These are phyloP conservation scores for Prunus armeniaca DNA, from an alignment of 306 rosid genomes.

Conservation along the genomic window DNA sequence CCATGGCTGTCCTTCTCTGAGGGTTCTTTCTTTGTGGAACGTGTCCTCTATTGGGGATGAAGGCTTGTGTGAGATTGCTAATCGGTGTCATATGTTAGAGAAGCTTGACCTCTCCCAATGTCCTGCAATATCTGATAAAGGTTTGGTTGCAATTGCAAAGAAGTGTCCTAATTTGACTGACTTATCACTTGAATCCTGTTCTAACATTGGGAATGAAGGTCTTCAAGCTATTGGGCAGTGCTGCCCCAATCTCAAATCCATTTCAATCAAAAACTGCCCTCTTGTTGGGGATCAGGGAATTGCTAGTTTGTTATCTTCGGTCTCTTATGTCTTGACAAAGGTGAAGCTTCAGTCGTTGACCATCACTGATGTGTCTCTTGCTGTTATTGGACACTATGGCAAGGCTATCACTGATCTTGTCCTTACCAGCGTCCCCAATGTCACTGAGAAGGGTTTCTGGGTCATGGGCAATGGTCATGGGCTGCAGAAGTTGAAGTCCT, in stretches of 20 bases:
- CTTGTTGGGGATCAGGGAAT: slow-evolving; percentile 80
- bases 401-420: slow-evolving; percentile 60
- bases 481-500: slow-evolving; percentile 71
- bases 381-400: slow-evolving; percentile 90
- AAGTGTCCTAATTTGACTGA: slow-evolving; percentile 66
- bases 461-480: slow-evolving; percentile 85
- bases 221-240: slow-evolving; percentile 68
- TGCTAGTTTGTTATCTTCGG: slow-evolving; percentile 55
- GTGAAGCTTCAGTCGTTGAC: slow-evolving; percentile 72
- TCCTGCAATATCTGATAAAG: slow-evolving; percentile 65
- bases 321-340: slow-evolving; percentile 51
- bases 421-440: slow-evolving; percentile 57
- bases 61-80: slow-evolving; percentile 77
- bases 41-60: slow-evolving; percentile 60
- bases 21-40: slow-evolving; percentile 67
- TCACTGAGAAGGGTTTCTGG: slow-evolving; percentile 90
- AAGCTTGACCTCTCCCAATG: slow-evolving; percentile 74
- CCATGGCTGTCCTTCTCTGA: slow-evolving; percentile 78
- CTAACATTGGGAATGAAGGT: slow-evolving; percentile 71
- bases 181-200: slow-evolving; percentile 73
- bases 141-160: slow-evolving; percentile 63
- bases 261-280: slow-evolving; percentile 60
- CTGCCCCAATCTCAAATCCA: slow-evolving; percentile 62
- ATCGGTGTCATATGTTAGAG: slow-evolving; percentile 61
- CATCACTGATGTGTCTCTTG: slow-evolving; percentile 80